Conservation (phyloP, 148 eudicot species). For the Heliosperma pusillum region DNA sequence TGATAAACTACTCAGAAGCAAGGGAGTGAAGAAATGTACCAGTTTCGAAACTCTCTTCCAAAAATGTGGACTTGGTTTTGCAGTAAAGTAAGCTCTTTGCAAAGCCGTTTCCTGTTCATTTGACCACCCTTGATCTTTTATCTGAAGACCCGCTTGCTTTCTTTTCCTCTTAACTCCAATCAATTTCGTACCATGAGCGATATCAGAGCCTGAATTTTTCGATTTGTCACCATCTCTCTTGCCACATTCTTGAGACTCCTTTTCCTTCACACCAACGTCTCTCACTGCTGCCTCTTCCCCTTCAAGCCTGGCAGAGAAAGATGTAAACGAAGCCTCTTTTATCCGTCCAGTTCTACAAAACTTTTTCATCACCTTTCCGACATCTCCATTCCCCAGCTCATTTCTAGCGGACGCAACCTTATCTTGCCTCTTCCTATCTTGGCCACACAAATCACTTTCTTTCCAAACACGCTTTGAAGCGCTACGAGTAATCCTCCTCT, state of each 20-base stretch:
- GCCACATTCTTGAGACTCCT: not conserved
- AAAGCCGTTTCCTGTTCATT: constrained; percentile 68
- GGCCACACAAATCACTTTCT: constrained; percentile 11
- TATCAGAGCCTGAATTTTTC: constrained; percentile 1
- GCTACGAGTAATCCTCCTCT: constrained; percentile 25
- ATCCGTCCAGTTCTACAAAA: not conserved
- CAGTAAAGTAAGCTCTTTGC: constrained; percentile 69
- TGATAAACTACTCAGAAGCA: not conserved
- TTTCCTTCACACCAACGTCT: constrained; percentile 16
- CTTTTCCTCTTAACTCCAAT: constrained; percentile 63
- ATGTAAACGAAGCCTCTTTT: constrained; percentile 1
- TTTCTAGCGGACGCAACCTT: not conserved
- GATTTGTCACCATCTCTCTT: not conserved
- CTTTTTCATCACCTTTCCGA: not conserved
- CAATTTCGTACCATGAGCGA: constrained; percentile 8
- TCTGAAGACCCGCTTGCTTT: constrained; percentile 34
- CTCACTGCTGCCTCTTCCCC: constrained; percentile 15
- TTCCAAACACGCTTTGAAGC: constrained; percentile 5
- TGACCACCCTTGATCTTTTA: constrained; percentile 55
- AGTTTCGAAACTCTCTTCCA: constrained; percentile 84
- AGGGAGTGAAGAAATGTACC: constrained; percentile 34
- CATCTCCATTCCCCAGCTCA: constrained; percentile 8
- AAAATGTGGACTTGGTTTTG: constrained; percentile 83
- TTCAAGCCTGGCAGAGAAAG: constrained; percentile 13
- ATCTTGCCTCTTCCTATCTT: constrained; percentile 8